Percentiles rank a stretch among this genome's conserved stretches.
Evolutionary conservation across 2,329 filamentous ascomycete genomes (phyloP).

Genomic region (Fusarium succisae): DNA sequence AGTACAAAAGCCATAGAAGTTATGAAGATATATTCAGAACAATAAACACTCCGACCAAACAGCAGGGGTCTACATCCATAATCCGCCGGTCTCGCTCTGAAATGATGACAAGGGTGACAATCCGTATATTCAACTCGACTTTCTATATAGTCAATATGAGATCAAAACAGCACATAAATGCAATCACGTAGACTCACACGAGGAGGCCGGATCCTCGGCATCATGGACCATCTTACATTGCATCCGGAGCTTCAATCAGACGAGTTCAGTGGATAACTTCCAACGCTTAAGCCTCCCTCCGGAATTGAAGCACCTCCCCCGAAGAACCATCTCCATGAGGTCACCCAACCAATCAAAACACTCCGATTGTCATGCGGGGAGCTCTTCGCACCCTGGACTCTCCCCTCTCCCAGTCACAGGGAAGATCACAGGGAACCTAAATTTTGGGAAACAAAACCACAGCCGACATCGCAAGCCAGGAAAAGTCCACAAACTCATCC

Average conservation of each 20-base stretch:
- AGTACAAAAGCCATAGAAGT: background rate
- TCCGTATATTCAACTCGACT: too few species aligned
- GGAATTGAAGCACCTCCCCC: conserved; percentile 32
- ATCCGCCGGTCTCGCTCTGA: conserved; percentile 10
- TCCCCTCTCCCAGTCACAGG: conserved; percentile 43
- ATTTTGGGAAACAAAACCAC: conserved; percentile 32
- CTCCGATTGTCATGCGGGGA: conserved; percentile 44
- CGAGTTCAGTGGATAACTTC: conserved; percentile 2
- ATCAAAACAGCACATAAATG: fast-evolving
- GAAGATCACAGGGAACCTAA: conserved; percentile 47
- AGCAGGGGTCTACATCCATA: background rate
- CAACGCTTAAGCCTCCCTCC: conserved; percentile 7
- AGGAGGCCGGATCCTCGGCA: conserved; percentile 8
- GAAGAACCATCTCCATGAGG: conserved; percentile 9
- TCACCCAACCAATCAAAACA: conserved; percentile 31
- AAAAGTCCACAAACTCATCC: conserved; percentile 30
- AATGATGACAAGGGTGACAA: background rate
- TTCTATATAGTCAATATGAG: fast-evolving
- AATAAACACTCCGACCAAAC: background rate
- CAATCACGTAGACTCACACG: background rate
- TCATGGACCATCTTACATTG: background rate
- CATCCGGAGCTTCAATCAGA: conserved; percentile 1
- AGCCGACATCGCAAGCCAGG: conserved; percentile 44
- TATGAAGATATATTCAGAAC: background rate
- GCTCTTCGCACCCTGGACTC: conserved; percentile 15